phyloP scores from a whole-genome alignment of 2,329 filamentous ascomycete species.

The Fusarium proliferatum region DNA sequence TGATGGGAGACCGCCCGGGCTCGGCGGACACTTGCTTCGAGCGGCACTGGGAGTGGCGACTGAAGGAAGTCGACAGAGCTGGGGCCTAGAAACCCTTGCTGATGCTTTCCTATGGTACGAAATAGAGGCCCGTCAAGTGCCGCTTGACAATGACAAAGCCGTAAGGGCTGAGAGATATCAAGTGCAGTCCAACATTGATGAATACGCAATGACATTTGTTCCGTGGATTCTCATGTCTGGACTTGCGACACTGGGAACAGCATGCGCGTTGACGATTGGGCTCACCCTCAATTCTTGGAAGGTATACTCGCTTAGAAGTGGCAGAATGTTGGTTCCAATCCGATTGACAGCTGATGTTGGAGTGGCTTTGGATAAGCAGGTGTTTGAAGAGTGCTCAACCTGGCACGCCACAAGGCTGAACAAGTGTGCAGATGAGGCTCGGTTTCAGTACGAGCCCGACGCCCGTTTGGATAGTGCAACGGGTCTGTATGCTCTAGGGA shows the following conservation, averaged over 20 bases:
- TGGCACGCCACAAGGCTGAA: constrained; percentile 18
- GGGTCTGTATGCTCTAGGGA: constrained; percentile 2
- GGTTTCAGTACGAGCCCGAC: constrained; percentile 16
- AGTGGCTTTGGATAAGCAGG: constrained; percentile 20
- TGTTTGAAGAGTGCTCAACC: constrained; percentile 23
- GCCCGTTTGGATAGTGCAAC: constrained; percentile 1
- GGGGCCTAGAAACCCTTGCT: constrained; percentile 18
- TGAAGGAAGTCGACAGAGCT: background rate
- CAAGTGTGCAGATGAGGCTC: constrained; percentile 4
- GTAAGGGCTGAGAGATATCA: background rate
- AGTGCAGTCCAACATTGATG: background rate
- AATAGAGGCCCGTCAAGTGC: background rate
- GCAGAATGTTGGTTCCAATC: constrained; percentile 20
- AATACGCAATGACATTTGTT: constrained; percentile 31
- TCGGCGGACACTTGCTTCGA: constrained; percentile 18
- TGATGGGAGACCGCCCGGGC: background rate
- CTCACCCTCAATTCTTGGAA: constrained; percentile 24
- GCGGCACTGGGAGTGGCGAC: background rate
- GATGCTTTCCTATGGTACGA: constrained; percentile 32
- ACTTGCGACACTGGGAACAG: constrained; percentile 12
- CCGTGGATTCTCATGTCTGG: constrained; percentile 29
- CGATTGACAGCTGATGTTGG: constrained; percentile 28
- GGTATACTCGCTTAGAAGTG: constrained; percentile 20
- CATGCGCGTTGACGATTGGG: constrained; percentile 12
- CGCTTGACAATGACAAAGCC: background rate